These are phyloP conservation scores for Cystobasidium tubakii DNA, from an alignment of 768 basidiomycete genomes.

Conservation along the genomic window DNA sequence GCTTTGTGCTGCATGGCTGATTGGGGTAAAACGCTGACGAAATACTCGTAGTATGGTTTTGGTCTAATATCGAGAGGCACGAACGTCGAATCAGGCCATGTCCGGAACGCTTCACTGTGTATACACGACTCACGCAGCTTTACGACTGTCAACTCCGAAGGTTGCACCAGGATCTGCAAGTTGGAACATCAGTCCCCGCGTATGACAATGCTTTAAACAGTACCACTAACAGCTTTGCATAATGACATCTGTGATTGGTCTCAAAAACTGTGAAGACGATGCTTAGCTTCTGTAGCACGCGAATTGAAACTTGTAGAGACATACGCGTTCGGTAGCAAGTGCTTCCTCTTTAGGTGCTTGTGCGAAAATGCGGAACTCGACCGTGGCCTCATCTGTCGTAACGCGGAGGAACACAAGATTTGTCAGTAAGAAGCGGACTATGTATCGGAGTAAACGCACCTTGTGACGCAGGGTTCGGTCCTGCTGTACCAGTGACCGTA, in stretches of 20 bases:
- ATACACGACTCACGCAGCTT: not conserved
- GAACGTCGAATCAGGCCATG: not conserved
- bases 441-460: not conserved
- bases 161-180: not conserved
- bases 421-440: not conserved
- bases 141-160: slow-evolving; percentile 4
- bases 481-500: not conserved
- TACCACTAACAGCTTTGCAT: not conserved
- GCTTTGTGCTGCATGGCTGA: not conserved
- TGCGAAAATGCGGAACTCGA: slow-evolving; percentile 10
- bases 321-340: not conserved
- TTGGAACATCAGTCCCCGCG: not conserved
- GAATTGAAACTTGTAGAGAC: not conserved
- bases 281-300: not conserved
- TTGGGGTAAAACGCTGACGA: slow-evolving; percentile 2
- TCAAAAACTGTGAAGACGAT: not conserved
- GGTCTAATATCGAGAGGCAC: not conserved
- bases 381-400: slow-evolving; percentile 1
- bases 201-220: not conserved
- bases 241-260: slow-evolving; percentile 1
- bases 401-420: not conserved
- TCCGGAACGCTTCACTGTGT: not conserved
- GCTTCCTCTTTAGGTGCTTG: slow-evolving; percentile 12
- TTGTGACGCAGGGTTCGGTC: not conserved
- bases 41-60: slow-evolving; percentile 10